Evolutionary conservation across 805 yeast species (phyloP).

Genomic region (Teunomyces pallodes): DNA sequence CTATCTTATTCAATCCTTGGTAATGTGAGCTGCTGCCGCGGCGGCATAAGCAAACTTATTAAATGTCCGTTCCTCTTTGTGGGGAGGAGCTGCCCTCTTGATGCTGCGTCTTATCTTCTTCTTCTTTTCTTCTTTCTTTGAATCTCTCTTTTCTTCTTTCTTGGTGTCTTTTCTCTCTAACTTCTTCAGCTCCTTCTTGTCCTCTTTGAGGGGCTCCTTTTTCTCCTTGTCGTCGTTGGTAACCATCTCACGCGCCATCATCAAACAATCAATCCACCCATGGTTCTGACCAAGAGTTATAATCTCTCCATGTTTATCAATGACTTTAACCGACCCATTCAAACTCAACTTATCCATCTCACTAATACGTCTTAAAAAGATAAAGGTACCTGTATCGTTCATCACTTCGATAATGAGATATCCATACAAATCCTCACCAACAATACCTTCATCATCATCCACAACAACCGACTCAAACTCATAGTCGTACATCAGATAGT

Average conservation of each 20-base stretch:
- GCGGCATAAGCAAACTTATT: slow-evolving; percentile 46
- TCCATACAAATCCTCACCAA: slow-evolving; percentile 49
- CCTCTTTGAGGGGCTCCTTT: neutral
- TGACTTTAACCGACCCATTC: slow-evolving; percentile 23
- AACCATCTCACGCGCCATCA: slow-evolving; percentile 59
- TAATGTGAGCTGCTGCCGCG: slow-evolving; percentile 43
- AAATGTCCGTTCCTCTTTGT: slow-evolving; percentile 9
- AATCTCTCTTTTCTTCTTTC: slow-evolving; percentile 1
- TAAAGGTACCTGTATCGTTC: slow-evolving; percentile 50
- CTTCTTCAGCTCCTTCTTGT: neutral
- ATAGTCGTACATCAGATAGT: slow-evolving; percentile 74
- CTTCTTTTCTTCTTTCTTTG: slow-evolving; percentile 4
- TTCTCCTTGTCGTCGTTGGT: slow-evolving; percentile 3
- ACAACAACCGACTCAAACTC: slow-evolving; percentile 49
- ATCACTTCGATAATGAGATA: slow-evolving; percentile 63
- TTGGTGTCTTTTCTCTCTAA: neutral
- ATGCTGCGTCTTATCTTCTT: neutral
- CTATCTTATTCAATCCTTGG: slow-evolving; percentile 5
- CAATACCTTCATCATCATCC: slow-evolving; percentile 17
- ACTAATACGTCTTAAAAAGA: slow-evolving; percentile 44
- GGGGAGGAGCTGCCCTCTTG: neutral
- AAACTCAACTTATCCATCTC: slow-evolving; percentile 35
- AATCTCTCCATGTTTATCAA: slow-evolving; percentile 20
- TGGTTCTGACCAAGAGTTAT: slow-evolving; percentile 47
- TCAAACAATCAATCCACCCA: slow-evolving; percentile 69